Base-by-base conservation (phyloP, 2,329 filamentous ascomycete species). In the Keithomyces neogunnii region DNA sequence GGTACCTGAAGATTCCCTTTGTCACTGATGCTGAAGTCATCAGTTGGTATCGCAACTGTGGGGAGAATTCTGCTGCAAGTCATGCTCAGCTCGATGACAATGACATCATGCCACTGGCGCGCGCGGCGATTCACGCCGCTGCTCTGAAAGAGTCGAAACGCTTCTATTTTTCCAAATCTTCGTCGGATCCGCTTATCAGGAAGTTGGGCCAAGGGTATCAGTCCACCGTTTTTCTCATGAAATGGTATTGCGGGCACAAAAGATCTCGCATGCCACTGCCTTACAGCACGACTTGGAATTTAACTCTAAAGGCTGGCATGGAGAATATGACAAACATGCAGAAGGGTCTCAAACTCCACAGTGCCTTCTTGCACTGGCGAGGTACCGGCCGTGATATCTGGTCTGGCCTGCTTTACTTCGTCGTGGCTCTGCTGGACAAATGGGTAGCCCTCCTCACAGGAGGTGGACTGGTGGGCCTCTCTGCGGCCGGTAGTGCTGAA, bases 281-380 rank as follows among this genome's bases (percentile, higher is more conserved):
- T 28, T 45, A 45, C 43, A 45, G 43, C 43, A 45, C 43, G 8
- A 45, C 43, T 2, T 45, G 43, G 43, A 45, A 45, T 26, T 28
- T 45, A 3, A 45, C 43, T 32, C 43, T 45, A 5, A 45, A 45
- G 28, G 43, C 43, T 9, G 43, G 43, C 28, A 45, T 45, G 43
- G 43, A 45, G 30, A 45, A 45, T 11, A 19, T 45, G 43, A 45
- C 43, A 26, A 45, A 45, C 43, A 45, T 45, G 43, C 43, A 45
- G 43, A 45, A 45, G 10, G 43, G 43, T 8, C 43, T 45, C 13
- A 45, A 45, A 26, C 43, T 45, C 6, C 43, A 45, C 30, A 45
- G 43, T 32, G 43, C 43, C 43, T 45, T 45, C 28, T 28, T 45
- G 28, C 43, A 45, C 43, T 45, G 43, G 43, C 43, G 43, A 32